Conservation (phyloP, 495 filamentous ascomycete genomes). For the Xylaria bambusicola region DNA sequence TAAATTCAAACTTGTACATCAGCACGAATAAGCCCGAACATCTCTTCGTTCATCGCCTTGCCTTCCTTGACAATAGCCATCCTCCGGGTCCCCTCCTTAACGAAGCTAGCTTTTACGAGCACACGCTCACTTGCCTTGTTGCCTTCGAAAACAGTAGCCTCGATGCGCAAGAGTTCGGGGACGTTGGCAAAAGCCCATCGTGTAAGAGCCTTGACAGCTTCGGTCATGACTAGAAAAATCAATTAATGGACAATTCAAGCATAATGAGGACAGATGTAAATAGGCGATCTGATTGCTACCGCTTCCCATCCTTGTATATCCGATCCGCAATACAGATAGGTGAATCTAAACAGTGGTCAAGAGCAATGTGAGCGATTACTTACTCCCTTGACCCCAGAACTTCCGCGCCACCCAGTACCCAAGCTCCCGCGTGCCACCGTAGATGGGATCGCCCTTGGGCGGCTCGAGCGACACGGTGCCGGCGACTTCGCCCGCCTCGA, state of each 20-base stretch:
- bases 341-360: no score
- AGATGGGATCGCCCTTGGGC: conserved; percentile 30
- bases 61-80: conserved; percentile 39
- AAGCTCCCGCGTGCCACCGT: conserved; percentile 35
- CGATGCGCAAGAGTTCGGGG: conserved; percentile 34
- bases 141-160: conserved; percentile 32
- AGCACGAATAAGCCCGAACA: conserved; percentile 39
- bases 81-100: conserved; percentile 40
- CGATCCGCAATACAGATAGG: no score
- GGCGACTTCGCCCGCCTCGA: conserved; percentile 23
- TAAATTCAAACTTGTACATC: conserved; percentile 27
- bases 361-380: background rate
- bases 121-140: conserved; percentile 40
- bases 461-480: conserved; percentile 38
- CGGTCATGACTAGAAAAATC: conserved; percentile 13
- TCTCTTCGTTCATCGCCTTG: conserved; percentile 29
- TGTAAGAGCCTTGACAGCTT: conserved; percentile 24
- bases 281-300: no score
- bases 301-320: no score
- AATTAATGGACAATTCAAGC: background rate
- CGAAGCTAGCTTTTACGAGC: conserved; percentile 39
- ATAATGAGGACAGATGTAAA: background rate
- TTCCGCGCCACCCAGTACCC: conserved; percentile 43
- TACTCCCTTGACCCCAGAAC: conserved; percentile 40
- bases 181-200: conserved; percentile 39